Base-by-base conservation (phyloP, 78 protist species). In the Emiliania huxleyi region DNA sequence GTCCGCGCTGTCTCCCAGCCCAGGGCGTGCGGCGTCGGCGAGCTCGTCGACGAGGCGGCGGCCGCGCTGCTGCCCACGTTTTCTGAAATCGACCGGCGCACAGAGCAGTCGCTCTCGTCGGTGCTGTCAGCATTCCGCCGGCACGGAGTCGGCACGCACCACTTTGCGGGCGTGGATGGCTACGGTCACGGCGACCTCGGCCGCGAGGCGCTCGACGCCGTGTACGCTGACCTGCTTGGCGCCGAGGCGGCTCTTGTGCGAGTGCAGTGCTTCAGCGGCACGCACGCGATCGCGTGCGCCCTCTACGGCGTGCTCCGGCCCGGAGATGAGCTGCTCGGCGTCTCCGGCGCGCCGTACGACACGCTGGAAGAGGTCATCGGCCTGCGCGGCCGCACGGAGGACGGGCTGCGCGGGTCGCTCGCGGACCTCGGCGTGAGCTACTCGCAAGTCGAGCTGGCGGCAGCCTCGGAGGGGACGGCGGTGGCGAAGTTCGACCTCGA, bases 171-270 rank as follows among this genome's bases (percentile, higher is more conserved):
- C 0, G 91, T 90, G 12, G 92, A 93, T 81, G 95, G 95, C 8
- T 93, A 93, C 42, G 95, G 95, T 21, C 87, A 93, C 37, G 95
- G 95, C 84, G 95, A 93, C 77, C 29, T 89, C 4, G 95, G 95
- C 11, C 84, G 95, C 42, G 95, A 93, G 52, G 62, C 89, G 56
- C 90, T 93, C 83, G 95, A 93, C 45, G 71, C 35, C 42, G 77
- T 93, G 62, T 93, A 93, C 55, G 95, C 95, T 1, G 35, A 69
- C 45, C 85, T 93, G n/a, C 43, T 93, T 35, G 94, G 94, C 56
- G 95, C 95, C 22, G 95, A 93, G 92, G 48, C 93, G 8, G 93
- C 93, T 8, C 0, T 90, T 35, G 93, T 90, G 22, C 93, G 93
- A 42, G 87, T 90, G n/a, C 93, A 90, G 93, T 37, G 55, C 92